Evolutionary conservation across 768 basidiomycete genomes (phyloP), one percentile per base, ranked within the genome.

Genomic region (Boletus insuetus): DNA sequence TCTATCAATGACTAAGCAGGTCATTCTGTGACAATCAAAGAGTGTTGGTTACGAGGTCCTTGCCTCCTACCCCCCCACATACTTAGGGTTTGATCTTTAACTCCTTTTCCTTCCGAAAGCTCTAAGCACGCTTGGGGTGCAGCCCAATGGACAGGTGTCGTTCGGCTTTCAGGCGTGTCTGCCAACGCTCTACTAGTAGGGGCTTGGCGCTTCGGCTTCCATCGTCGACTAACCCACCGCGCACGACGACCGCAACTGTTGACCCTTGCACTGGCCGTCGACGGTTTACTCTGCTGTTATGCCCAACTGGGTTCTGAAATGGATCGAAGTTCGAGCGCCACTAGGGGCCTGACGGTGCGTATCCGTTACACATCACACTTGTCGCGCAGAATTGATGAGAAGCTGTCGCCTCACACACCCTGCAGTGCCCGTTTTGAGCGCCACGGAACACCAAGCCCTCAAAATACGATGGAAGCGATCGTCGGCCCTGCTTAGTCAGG

Each of bases 1-100:
- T 49, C 19, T 37, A 29, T 19, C 0, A 38, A 52, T 67, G 65
- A 68, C 66, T 68, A 66, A 67, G 66, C 61, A 35, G 20, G 47
- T 22, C 49, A 20, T 31, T 37, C 29, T 39, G 49, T 43, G 49
- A 42, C 38, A 13, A 40, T 56, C 56, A 42, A 37, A 35, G 35
- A n/a, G 12, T 6, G 43, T 13, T 47, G 32, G 56, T 52, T 42
- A 42, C 58, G 14, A 46, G 26, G 54, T 34, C 14, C 38, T 14
- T n/a, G 31, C 10, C 4, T 34, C 26, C 17, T 31, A 37, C n/a
- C 19, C 51, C 14, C 34, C 35, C n/a, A 24, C 24, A 43, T 20
- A 24, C 41, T 49, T 43, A 31, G 50, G 22, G 49, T 54, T 53
- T 50, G 49, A 49, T 49, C 26, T 35, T n/a, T 35, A n/a, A 2